These are phyloP conservation scores for Bigelowiella natans DNA, from an alignment of 78 protist species.

Conservation along the genomic window DNA sequence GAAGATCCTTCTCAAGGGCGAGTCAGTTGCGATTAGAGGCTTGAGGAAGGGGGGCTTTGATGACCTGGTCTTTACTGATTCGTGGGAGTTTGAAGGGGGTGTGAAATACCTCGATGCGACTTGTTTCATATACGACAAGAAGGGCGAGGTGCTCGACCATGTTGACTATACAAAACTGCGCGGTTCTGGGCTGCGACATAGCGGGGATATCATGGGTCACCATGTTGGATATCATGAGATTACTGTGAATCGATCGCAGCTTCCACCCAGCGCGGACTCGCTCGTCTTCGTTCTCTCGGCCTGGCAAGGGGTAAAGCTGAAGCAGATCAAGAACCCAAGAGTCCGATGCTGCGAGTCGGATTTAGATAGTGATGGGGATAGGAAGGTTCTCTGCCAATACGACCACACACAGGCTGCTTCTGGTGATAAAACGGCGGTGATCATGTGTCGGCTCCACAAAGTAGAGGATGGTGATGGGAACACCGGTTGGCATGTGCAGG, in stretches of 20 bases:
- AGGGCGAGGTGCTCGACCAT: background rate
- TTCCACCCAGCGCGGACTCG: background rate
- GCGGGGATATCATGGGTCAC: background rate
- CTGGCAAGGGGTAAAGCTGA: background rate
- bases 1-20: background rate
- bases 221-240: background rate
- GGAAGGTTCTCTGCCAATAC: background rate
- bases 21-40: background rate
- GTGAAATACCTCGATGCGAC: background rate
- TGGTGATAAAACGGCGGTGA: background rate
- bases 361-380: no score
- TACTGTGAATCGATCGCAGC: background rate
- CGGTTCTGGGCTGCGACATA: background rate
- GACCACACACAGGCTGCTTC: background rate
- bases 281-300: background rate
- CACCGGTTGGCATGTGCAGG: background rate
- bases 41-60: background rate
- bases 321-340: background rate
- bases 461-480: no score
- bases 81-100: background rate
- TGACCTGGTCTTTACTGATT: background rate
- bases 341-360: background rate
- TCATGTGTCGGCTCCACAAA: background rate
- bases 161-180: background rate
- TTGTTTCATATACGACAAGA: background rate